These are phyloP conservation scores for Tillandsia fasciculata DNA, from an alignment of 176 grass and related monocot genomes.

Conservation along the genomic window DNA sequence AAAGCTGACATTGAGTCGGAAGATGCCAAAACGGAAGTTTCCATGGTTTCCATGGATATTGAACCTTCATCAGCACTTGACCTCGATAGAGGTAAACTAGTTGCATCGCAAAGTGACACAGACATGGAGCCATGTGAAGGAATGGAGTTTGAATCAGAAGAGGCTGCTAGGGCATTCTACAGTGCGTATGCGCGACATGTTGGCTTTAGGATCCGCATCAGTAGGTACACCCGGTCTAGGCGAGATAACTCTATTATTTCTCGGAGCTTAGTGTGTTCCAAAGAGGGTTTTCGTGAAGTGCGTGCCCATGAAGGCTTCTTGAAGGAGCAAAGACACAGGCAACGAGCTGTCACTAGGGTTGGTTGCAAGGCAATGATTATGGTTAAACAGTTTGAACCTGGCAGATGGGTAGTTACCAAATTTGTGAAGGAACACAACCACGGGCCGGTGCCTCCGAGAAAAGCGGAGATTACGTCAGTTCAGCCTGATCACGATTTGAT, in stretches of 20 bases:
- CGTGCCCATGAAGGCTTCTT: conserved; percentile 31
- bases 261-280: conserved; percentile 59
- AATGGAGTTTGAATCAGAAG: conserved; percentile 62
- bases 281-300: conserved; percentile 56
- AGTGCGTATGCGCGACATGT: conserved; percentile 33
- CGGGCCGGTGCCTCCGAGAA: conserved; percentile 46
- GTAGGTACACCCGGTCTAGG: conserved; percentile 53
- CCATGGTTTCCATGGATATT: conserved; percentile 10
- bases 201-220: conserved; percentile 49
- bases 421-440: conserved; percentile 60
- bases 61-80: conserved; percentile 13
- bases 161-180: conserved; percentile 56
- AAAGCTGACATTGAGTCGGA: neutral
- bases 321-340: conserved; percentile 31
- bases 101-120: conserved; percentile 35
- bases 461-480: conserved; percentile 23
- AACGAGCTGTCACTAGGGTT: conserved; percentile 42
- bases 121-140: conserved; percentile 49
- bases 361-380: conserved; percentile 73
- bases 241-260: conserved; percentile 65
- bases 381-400: conserved; percentile 39
- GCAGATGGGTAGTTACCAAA: conserved; percentile 51
- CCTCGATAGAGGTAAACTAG: conserved; percentile 21
- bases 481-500: conserved; percentile 18
- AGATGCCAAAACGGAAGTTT: conserved; percentile 26